Evolutionary conservation across 352 stramenopile species (phyloP).

Genomic region (Phytophthora gonapodyides): DNA sequence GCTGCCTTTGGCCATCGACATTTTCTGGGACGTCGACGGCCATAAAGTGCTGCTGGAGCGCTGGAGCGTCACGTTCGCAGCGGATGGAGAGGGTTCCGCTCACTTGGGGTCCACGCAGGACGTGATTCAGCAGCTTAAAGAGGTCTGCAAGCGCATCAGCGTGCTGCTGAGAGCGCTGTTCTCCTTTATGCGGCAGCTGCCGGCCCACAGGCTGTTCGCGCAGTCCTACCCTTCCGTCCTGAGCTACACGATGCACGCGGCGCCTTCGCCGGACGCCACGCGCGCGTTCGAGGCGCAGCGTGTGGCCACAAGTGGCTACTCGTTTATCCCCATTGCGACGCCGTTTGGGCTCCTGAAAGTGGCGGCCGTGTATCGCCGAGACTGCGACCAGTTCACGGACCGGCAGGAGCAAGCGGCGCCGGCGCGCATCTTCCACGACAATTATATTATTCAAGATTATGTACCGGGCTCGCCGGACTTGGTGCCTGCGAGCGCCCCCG

Average conservation of each 20-base stretch:
- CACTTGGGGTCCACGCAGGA: constrained; percentile 48
- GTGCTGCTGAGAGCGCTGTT: constrained; percentile 75
- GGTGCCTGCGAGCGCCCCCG: constrained; percentile 29
- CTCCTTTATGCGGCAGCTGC: constrained; percentile 77
- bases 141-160: constrained; percentile 81
- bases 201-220: constrained; percentile 67
- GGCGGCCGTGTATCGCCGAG: constrained; percentile 61
- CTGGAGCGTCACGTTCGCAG: constrained; percentile 64
- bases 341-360: constrained; percentile 80
- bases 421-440: constrained; percentile 68
- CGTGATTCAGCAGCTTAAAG: constrained; percentile 80
- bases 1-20: constrained; percentile 65
- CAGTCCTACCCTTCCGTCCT: constrained; percentile 71
- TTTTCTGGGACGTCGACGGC: constrained; percentile 61
- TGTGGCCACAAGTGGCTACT: constrained; percentile 63
- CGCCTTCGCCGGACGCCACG: constrained; percentile 22
- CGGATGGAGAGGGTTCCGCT: constrained; percentile 22
- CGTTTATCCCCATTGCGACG: constrained; percentile 78
- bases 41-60: constrained; percentile 72
- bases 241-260: constrained; percentile 61
- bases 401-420: constrained; percentile 37
- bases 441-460: constrained; percentile 89
- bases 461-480: constrained; percentile 69
- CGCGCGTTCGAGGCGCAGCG: constrained; percentile 43
- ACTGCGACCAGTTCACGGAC: constrained; percentile 55